These are phyloP conservation scores for Penicillium italicum DNA, from an alignment of 2,329 filamentous ascomycete genomes.

Conservation along the genomic window DNA sequence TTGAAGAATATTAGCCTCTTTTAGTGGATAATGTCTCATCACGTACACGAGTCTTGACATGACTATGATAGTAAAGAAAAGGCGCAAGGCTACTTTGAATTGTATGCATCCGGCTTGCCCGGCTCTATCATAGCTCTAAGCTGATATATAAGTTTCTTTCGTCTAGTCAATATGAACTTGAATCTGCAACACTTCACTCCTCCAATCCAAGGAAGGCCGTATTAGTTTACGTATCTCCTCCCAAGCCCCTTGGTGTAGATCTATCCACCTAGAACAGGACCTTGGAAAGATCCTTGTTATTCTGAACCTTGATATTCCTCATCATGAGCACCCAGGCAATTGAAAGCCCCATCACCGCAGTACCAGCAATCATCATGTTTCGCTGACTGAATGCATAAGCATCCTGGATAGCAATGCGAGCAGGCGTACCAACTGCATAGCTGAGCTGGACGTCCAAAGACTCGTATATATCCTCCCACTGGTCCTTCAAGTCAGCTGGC, in stretches of 20 bases:
- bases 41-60: background rate
- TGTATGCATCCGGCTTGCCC: background rate
- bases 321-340: conserved; percentile 46
- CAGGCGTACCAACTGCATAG: conserved; percentile 26
- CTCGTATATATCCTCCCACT: conserved; percentile 45
- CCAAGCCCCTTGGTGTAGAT: background rate
- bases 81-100: too few species aligned
- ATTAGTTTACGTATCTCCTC: background rate
- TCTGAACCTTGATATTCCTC: conserved; percentile 44
- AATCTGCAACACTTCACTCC: too few species aligned
- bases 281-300: conserved; percentile 6
- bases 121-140: background rate
- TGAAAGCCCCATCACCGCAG: conserved; percentile 39
- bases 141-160: background rate
- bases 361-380: conserved; percentile 50
- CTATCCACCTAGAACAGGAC: background rate
- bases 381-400: conserved; percentile 51
- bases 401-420: conserved; percentile 28
- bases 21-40: background rate
- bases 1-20: background rate
- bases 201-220: background rate
- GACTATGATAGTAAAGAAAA: background rate
- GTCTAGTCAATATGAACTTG: background rate
- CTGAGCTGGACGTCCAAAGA: conserved; percentile 45
- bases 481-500: conserved; percentile 31